These are phyloP conservation scores for Endothia cerciana DNA, from an alignment of 2,329 filamentous ascomycete genomes.

Conservation along the genomic window DNA sequence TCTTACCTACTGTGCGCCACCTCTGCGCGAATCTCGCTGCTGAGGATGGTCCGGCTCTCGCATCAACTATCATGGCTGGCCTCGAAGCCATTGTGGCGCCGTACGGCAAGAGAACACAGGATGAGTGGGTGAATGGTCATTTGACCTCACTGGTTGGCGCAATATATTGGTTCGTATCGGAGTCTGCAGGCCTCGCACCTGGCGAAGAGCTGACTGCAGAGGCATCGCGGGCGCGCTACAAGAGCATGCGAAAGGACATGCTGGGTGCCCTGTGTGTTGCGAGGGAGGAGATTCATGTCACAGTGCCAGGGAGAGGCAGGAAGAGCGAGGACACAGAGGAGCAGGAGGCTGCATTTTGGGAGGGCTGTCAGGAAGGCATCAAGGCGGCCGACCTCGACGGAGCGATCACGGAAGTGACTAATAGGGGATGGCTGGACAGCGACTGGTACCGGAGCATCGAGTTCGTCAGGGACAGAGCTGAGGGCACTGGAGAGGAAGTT, in stretches of 20 bases:
- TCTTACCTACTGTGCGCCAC: constrained; percentile 68
- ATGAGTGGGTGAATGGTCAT: constrained; percentile 54
- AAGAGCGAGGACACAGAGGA: constrained; percentile 44
- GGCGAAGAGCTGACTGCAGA: constrained; percentile 29
- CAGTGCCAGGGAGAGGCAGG: constrained; percentile 46
- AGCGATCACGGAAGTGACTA: constrained; percentile 62
- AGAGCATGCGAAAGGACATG: constrained; percentile 51
- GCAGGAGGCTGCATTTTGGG: constrained; percentile 48
- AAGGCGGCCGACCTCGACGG: constrained; percentile 61
- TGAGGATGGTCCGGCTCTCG: constrained; percentile 59
- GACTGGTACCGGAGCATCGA: constrained; percentile 68
- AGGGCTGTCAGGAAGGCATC: constrained; percentile 52
- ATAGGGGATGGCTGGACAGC: constrained; percentile 58
- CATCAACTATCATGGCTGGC: constrained; percentile 75
- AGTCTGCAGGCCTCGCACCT: constrained; percentile 49
- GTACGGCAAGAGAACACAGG: constrained; percentile 47
- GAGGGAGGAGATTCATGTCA: constrained; percentile 41
- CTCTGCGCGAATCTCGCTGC: constrained; percentile 62
- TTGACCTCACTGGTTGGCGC: constrained; percentile 61
- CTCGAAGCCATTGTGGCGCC: constrained; percentile 61
- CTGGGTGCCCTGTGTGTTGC: constrained; percentile 46
- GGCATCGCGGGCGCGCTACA: constrained; percentile 46
- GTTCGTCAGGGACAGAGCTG: constrained; percentile 52
- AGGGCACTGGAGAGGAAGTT: constrained; percentile 35
- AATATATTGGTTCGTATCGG: constrained; percentile 63